These are phyloP conservation scores for grape (Vitis vinifera) DNA, from an alignment of 164 flowering plant species.

Conservation along the genomic window ASM3070453v1 NC_081808.1:1665501-1666000, in stretches of 20 bases:
- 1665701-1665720: too few relatives aligned
- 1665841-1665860: not conserved
- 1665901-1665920: not conserved
- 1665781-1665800: not conserved
- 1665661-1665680: not conserved
- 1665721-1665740: too few relatives aligned
- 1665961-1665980: not conserved
- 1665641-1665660: not conserved
- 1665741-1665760: too few relatives aligned
- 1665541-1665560: not conserved
- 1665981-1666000: not conserved
- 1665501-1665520: conserved; percentile 92
- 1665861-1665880: too few relatives aligned
- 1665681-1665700: not conserved
- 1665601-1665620: too few relatives aligned
- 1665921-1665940: not conserved
- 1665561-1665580: not conserved
- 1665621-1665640: too few relatives aligned
- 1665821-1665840: not conserved
- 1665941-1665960: not conserved
- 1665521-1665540: conserved; percentile 64
- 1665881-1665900: not conserved
- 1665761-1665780: too few relatives aligned
- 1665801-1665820: not conserved
- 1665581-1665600: too few relatives aligned